A percentile compares a stretch with the other conserved stretches of the same genome.
These are phyloP conservation scores for Penicillium silybi DNA, from an alignment of 495 filamentous ascomycete genomes.

Conservation along the genomic window DNA sequence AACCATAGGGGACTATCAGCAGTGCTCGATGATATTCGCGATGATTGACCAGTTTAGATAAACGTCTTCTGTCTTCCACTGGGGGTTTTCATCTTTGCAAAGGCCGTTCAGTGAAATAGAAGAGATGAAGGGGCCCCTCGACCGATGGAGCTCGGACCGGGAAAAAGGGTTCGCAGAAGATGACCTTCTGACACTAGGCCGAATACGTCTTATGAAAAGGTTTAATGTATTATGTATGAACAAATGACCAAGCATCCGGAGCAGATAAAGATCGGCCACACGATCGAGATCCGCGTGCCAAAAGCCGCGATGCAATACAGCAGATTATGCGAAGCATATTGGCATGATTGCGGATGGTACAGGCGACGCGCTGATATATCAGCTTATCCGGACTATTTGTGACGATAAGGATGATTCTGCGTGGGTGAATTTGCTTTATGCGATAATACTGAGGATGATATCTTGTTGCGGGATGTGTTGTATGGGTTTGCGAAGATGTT, in stretches of 20 bases:
- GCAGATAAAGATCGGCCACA: constrained; percentile 34
- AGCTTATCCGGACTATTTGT: constrained; percentile 49
- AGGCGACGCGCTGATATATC: constrained; percentile 53
- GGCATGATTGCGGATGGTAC: constrained; percentile 32
- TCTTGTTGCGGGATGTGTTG: constrained; percentile 40
- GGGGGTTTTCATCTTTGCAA: too few relatives aligned
- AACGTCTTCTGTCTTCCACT: too few relatives aligned
- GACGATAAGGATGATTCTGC: constrained; percentile 45
- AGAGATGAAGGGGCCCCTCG: too few relatives aligned
- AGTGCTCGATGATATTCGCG: too few relatives aligned
- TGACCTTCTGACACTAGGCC: too few relatives aligned
- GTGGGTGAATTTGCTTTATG: constrained; percentile 43
- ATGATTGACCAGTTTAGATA: too few relatives aligned
- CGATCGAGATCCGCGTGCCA: constrained; percentile 45
- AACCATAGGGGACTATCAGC: too few relatives aligned
- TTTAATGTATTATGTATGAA: too few relatives aligned
- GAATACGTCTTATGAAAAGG: too few relatives aligned
- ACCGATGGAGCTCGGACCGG: too few relatives aligned
- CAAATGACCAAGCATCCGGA: constrained; percentile 37
- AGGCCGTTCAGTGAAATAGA: too few relatives aligned
- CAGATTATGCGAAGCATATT: constrained; percentile 31
- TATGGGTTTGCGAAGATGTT: constrained; percentile 35
- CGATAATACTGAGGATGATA: constrained; percentile 37
- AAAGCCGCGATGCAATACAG: constrained; percentile 47
- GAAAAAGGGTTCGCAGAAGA: too few relatives aligned